These are phyloP conservation scores for Lactifluus subvellereus DNA, from an alignment of 768 basidiomycete species.

Conservation along the genomic window DNA sequence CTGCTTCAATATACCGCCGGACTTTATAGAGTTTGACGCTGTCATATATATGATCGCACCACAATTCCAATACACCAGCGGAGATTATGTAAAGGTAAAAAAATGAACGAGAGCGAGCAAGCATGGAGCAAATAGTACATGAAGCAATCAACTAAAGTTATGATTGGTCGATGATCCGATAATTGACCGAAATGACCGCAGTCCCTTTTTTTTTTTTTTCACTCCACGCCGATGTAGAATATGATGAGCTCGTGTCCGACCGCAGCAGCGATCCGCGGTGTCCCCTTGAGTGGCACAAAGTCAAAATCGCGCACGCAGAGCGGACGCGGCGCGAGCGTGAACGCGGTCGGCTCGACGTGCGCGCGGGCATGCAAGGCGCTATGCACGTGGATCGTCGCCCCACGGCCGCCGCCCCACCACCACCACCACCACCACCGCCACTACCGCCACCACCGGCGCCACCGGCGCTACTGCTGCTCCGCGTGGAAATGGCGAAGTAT, in stretches of 20 bases:
- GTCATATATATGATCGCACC: background rate
- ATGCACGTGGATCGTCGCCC: constrained; percentile 63
- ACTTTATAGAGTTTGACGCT: background rate
- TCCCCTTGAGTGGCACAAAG: constrained; percentile 56
- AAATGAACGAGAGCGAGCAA: background rate
- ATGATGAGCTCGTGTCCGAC: constrained; percentile 54
- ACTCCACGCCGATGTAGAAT: constrained; percentile 61
- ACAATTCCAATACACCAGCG: background rate
- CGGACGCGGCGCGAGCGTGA: constrained; percentile 55
- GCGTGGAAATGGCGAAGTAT: constrained; percentile 70
- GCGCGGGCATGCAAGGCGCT: constrained; percentile 49
- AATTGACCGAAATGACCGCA: background rate
- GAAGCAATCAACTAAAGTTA: too few relatives aligned
- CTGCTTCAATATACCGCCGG: background rate
- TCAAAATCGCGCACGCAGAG: constrained; percentile 70
- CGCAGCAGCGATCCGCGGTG: constrained; percentile 63
- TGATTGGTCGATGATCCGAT: background rate
- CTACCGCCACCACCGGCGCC: background rate
- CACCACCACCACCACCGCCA: background rate
- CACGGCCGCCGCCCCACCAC: constrained; percentile 20
- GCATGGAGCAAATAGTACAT: too few relatives aligned
- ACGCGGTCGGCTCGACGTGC: constrained; percentile 56
- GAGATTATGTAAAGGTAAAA: background rate
- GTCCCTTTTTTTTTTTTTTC: constrained; percentile 20
- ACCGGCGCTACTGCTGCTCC: constrained; percentile 26